Conservation (phyloP, 1,284 basidiomycete species). For the Fistulinella cinereoalba region DNA sequence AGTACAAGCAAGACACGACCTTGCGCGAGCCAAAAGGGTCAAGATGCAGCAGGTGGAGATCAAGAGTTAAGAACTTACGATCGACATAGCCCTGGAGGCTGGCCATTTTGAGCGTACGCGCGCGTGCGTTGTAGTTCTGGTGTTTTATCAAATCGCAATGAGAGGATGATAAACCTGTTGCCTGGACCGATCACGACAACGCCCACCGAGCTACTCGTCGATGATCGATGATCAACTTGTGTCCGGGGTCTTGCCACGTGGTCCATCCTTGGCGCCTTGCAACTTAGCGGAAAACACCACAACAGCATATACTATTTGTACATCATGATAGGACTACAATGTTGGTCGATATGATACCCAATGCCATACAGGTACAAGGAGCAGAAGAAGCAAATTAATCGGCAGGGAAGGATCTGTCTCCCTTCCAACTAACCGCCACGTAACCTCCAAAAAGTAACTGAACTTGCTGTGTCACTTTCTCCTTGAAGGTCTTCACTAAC, state of each 20-base stretch:
- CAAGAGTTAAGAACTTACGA: constrained; percentile 44
- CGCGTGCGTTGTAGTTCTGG: constrained; percentile 13
- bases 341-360: no score
- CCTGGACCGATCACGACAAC: not conserved
- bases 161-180: not conserved
- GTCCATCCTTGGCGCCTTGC: no score
- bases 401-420: constrained; percentile 11
- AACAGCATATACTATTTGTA: no score
- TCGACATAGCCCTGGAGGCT: constrained; percentile 85
- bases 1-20: constrained; percentile 82
- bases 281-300: no score
- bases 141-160: not conserved
- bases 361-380: not conserved
- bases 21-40: constrained; percentile 7
- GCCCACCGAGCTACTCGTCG: not conserved
- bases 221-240: not conserved
- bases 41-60: constrained; percentile 6
- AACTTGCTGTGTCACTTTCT: constrained; percentile 5
- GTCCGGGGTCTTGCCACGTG: constrained; percentile 1
- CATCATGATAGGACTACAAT: no score
- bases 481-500: constrained; percentile 4
- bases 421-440: constrained; percentile 5
- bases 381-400: not conserved
- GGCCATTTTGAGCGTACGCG: constrained; percentile 51
- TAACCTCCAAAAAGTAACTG: constrained; percentile 3